A percentile compares a stretch with the other conserved stretches of the same genome.
Evolutionary conservation across 805 yeast species (phyloP).

Genomic region (Starmerella apis): DNA sequence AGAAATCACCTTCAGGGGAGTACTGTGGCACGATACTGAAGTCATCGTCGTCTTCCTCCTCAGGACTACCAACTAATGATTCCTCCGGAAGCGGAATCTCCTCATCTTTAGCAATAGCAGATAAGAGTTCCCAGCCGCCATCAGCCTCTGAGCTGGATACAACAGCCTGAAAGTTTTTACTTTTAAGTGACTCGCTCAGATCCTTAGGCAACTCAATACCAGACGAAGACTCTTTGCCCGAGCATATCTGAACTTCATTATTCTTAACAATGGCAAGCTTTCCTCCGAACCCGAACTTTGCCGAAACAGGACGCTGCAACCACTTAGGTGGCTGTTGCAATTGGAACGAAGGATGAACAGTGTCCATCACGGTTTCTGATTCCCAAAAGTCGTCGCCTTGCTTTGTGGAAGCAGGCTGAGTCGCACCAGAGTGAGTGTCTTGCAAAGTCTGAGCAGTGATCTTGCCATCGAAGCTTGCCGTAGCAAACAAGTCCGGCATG

Average conservation of each 20-base stretch:
- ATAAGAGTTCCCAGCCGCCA: slow-evolving; percentile 30
- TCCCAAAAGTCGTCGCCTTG: slow-evolving; percentile 80
- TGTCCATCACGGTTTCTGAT: slow-evolving; percentile 32
- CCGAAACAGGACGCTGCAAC: slow-evolving; percentile 66
- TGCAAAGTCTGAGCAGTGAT: slow-evolving; percentile 75
- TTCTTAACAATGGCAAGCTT: slow-evolving; percentile 47
- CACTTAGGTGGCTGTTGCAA: slow-evolving; percentile 79
- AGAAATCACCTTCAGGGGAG: slow-evolving; percentile 30
- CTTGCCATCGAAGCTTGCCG: slow-evolving; percentile 67
- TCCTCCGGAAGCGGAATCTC: slow-evolving; percentile 21
- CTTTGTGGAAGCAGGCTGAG: slow-evolving; percentile 30
- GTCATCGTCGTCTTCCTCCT: slow-evolving; percentile 34
- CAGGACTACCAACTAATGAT: slow-evolving; percentile 13
- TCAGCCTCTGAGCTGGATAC: slow-evolving; percentile 22
- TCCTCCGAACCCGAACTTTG: slow-evolving; percentile 89
- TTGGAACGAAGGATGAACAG: slow-evolving; percentile 50
- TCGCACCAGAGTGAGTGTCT: slow-evolving; percentile 46
- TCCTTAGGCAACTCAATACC: slow-evolving; percentile 27
- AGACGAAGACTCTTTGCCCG: slow-evolving; percentile 29
- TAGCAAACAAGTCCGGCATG: slow-evolving; percentile 69
- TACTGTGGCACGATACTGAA: slow-evolving; percentile 30
- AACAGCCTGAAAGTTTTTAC: slow-evolving; percentile 27
- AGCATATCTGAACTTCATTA: slow-evolving; percentile 37
- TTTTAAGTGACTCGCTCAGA: slow-evolving; percentile 48
- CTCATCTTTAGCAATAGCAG: slow-evolving; percentile 23